A percentile compares a stretch with the other conserved stretches of the same genome.
phyloP scores from a whole-genome alignment of 805 yeast species.

The Nakazawaea pomicola region DNA sequence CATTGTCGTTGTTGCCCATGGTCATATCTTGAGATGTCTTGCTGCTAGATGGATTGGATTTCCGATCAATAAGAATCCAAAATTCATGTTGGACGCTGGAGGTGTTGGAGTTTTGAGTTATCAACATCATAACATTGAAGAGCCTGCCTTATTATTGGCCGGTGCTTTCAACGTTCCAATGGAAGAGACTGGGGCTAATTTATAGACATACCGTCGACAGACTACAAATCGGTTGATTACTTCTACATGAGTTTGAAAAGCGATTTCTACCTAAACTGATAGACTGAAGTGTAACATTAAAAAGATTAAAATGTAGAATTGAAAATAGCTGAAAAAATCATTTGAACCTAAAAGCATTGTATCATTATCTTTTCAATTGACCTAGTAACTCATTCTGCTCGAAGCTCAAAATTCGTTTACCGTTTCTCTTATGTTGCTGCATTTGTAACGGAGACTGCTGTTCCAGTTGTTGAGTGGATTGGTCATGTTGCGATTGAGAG shows the following conservation, averaged over 20 bases:
- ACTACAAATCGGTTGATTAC: no score
- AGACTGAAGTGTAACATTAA: no score
- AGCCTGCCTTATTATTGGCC: conserved; percentile 82
- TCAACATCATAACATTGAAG: conserved; percentile 77
- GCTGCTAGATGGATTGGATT: conserved; percentile 82
- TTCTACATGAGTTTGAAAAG: no score
- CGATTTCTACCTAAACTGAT: no score
- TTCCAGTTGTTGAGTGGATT: not conserved
- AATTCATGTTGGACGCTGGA: conserved; percentile 87
- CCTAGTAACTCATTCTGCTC: conserved; percentile 49
- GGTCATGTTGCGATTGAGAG: no score
- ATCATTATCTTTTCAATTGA: conserved; percentile 31
- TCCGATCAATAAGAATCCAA: conserved; percentile 61
- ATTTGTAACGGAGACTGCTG: not conserved
- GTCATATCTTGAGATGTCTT: conserved; percentile 85
- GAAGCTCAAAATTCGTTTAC: conserved; percentile 37
- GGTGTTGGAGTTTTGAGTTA: conserved; percentile 91
- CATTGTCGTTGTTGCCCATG: conserved; percentile 84
- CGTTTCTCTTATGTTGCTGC: not conserved
- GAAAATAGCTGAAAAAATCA: not conserved
- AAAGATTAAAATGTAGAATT: not conserved
- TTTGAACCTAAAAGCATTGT: no score
- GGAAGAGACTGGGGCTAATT: conserved; percentile 42
- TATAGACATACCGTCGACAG: no score
- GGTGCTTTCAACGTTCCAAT: conserved; percentile 78